phyloP scores from a whole-genome alignment of 768 basidiomycete species.

The Tricholomella constricta region DNA sequence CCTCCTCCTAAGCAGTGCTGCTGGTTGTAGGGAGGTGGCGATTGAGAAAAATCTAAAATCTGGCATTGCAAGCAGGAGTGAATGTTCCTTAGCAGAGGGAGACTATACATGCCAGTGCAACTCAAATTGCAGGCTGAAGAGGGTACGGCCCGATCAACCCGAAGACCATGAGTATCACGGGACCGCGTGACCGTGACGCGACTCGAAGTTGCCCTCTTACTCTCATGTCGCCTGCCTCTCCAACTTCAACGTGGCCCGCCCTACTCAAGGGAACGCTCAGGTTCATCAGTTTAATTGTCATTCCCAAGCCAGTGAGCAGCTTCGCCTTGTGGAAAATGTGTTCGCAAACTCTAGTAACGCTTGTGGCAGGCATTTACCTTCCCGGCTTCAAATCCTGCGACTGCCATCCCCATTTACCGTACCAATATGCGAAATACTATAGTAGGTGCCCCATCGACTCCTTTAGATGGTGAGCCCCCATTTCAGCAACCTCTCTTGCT shows the following conservation, averaged over 20 bases:
- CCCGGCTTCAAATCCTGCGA: conserved; percentile 5
- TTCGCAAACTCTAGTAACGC: not conserved
- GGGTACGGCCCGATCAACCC: too few relatives aligned
- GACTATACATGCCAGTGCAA: too few relatives aligned
- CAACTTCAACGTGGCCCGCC: conserved; percentile 1
- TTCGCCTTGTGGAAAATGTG: not conserved
- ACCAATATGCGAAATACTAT: not conserved
- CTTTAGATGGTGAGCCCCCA: not conserved
- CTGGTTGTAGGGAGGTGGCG: too few relatives aligned
- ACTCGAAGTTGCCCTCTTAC: not conserved
- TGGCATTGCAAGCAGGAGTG: too few relatives aligned
- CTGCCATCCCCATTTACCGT: conserved; percentile 1
- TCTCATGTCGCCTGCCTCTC: not conserved
- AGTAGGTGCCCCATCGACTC: not conserved
- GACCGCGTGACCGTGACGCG: too few relatives aligned
- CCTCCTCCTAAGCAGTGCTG: too few relatives aligned
- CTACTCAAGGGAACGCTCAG: conserved; percentile 8
- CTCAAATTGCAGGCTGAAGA: too few relatives aligned
- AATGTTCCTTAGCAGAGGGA: too few relatives aligned
- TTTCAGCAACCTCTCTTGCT: not conserved
- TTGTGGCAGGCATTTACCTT: conserved; percentile 12
- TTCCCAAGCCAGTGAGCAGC: conserved; percentile 14
- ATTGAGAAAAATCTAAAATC: too few relatives aligned
- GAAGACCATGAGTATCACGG: too few relatives aligned
- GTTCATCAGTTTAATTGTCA: conserved; percentile 1